These are phyloP conservation scores for Stromatinia cepivora DNA, from an alignment of 2,329 filamentous ascomycete genomes.

Conservation along the genomic window DNA sequence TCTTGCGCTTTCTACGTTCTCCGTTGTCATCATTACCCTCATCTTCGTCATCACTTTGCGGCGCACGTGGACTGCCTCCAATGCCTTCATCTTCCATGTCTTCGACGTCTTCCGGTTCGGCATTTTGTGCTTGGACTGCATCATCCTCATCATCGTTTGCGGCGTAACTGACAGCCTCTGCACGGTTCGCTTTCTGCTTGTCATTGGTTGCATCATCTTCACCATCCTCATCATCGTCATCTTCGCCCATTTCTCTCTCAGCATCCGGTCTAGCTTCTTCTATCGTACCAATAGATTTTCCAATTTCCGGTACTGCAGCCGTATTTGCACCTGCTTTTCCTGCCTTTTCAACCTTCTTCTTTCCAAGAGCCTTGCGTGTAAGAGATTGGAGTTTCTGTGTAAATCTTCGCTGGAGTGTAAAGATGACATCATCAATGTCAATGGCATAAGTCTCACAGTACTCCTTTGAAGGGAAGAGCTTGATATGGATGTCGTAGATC, in stretches of 20 bases:
- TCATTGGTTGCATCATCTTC: constrained; percentile 76
- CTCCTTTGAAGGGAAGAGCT: constrained; percentile 81
- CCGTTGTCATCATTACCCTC: constrained; percentile 41
- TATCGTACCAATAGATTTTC: constrained; percentile 58
- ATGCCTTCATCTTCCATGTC: constrained; percentile 55
- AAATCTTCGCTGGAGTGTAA: constrained; percentile 78
- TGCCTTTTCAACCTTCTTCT: constrained; percentile 67
- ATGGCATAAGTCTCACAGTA: constrained; percentile 88
- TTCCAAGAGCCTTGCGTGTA: constrained; percentile 75
- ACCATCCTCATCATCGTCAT: constrained; percentile 57
- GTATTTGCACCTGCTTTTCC: constrained; percentile 57
- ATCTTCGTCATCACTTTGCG: constrained; percentile 41
- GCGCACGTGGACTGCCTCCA: constrained; percentile 49
- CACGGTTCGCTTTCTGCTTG: constrained; percentile 73
- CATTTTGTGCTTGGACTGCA: constrained; percentile 62
- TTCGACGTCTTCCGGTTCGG: constrained; percentile 55
- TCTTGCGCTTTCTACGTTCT: constrained; percentile 27
- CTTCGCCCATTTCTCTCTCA: constrained; percentile 45
- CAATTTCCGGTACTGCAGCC: constrained; percentile 76
- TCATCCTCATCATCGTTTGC: constrained; percentile 91
- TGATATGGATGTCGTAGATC: constrained; percentile 77
- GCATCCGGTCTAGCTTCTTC: constrained; percentile 50
- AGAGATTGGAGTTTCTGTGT: constrained; percentile 69
- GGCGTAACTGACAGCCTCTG: constrained; percentile 84
- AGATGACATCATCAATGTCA: constrained; percentile 70